Conservation (phyloP, 140 eudicot species). For the Flaveria floridana region DNA sequence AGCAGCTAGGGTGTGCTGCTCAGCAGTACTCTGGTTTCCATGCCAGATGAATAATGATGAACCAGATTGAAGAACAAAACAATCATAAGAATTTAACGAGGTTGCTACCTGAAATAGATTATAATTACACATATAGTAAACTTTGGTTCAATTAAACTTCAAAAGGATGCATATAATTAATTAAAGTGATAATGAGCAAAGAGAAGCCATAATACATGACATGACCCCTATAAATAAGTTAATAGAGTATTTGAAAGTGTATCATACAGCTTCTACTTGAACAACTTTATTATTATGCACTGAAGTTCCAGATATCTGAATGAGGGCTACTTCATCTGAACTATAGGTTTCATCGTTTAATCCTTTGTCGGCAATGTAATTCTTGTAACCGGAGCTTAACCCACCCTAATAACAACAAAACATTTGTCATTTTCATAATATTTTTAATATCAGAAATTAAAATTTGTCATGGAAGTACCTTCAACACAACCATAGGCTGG, state of each 20-base stretch:
- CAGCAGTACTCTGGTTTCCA: constrained; percentile 78
- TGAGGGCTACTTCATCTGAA: constrained; percentile 74
- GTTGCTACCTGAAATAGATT: constrained; percentile 65
- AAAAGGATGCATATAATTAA: background rate
- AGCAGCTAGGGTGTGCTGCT: constrained; percentile 79
- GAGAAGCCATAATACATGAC: background rate
- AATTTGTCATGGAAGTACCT: constrained; percentile 49
- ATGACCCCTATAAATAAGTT: background rate
- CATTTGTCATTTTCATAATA: background rate
- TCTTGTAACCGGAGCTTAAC: constrained; percentile 87
- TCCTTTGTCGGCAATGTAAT: constrained; percentile 84
- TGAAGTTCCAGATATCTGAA: constrained; percentile 86
- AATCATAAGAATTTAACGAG: constrained; percentile 73
- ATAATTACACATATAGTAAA: constrained; percentile 16
- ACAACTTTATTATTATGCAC: constrained; percentile 81
- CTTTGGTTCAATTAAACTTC: background rate
- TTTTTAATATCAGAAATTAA: constrained; percentile 11
- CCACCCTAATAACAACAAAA: constrained; percentile 69
- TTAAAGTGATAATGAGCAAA: background rate
- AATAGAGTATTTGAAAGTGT: constrained; percentile 4
- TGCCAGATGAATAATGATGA: constrained; percentile 85
- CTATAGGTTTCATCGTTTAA: constrained; percentile 89
- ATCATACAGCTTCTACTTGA: constrained; percentile 89
- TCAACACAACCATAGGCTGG: constrained; percentile 92
- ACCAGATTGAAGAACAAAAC: constrained; percentile 91